Evolutionary conservation across 768 basidiomycete species (phyloP).

Genomic region (Dentipellis sp.): DNA sequence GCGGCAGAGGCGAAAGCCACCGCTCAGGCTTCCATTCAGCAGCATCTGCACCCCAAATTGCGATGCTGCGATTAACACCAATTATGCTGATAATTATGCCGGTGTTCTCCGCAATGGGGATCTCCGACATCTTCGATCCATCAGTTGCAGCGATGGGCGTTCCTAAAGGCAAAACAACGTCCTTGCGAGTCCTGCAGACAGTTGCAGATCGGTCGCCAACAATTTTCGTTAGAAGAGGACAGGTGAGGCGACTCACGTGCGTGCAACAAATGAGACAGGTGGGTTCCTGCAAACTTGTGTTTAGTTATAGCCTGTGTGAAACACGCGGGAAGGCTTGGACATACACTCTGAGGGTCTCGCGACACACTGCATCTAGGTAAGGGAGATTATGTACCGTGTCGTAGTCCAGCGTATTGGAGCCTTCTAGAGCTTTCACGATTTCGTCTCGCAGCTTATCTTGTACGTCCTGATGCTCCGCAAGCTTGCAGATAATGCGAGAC

Average conservation of each 20-base stretch:
- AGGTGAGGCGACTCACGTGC: too few relatives aligned
- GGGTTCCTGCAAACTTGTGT: too few relatives aligned
- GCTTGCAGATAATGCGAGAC: constrained; percentile 24
- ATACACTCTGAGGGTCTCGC: constrained; percentile 32
- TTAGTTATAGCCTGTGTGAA: too few relatives aligned
- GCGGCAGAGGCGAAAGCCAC: too few relatives aligned
- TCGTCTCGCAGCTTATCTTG: constrained; percentile 21
- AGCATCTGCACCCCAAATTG: too few relatives aligned
- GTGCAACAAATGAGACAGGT: too few relatives aligned
- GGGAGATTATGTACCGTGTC: constrained; percentile 32
- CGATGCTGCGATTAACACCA: too few relatives aligned
- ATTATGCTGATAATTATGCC: constrained; percentile 10
- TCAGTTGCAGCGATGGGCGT: not conserved
- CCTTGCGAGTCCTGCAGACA: too few relatives aligned
- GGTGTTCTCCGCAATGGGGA: constrained; percentile 11
- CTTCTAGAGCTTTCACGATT: constrained; percentile 18
- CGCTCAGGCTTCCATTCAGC: too few relatives aligned
- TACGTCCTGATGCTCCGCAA: constrained; percentile 21
- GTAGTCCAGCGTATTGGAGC: constrained; percentile 22
- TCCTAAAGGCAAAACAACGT: too few relatives aligned
- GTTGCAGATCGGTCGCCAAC: too few relatives aligned
- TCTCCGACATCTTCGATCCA: not conserved
- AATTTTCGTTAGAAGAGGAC: too few relatives aligned
- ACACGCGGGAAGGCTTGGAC: constrained; percentile 10
- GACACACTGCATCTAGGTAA: constrained; percentile 36